Conservation (phyloP, 306 rosid genomes). For the Quillaja saponaria region DNA sequence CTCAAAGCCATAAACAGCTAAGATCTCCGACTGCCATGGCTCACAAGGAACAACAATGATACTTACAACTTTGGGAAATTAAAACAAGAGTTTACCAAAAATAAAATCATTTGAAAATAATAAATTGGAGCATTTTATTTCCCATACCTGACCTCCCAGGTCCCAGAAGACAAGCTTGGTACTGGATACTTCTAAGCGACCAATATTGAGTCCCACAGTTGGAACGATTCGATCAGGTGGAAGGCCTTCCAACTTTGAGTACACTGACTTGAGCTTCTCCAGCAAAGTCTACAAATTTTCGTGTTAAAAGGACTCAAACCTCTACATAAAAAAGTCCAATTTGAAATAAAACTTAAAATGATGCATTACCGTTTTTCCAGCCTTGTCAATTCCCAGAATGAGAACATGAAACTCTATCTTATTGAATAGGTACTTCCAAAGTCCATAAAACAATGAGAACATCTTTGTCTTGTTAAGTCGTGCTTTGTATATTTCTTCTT, state of each 20-base stretch:
- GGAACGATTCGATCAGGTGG: conserved; percentile 98
- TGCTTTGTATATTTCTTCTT: conserved; percentile 17
- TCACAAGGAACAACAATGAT: background rate
- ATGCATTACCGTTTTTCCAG: conserved; percentile 91
- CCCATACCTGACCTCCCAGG: conserved; percentile 96
- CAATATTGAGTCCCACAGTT: conserved; percentile 97
- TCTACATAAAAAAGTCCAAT: conserved; percentile 20
- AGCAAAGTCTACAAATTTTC: conserved; percentile 70
- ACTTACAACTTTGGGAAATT: conserved; percentile 6
- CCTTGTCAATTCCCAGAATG: conserved; percentile 95
- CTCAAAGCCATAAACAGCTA: conserved; percentile 3
- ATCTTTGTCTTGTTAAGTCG: conserved; percentile 43
- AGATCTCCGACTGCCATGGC: background rate
- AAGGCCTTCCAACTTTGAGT: conserved; percentile 81
- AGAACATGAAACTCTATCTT: conserved; percentile 95
- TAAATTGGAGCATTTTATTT: conserved; percentile 2
- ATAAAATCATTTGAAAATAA: conserved; percentile 5
- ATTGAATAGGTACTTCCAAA: conserved; percentile 87
- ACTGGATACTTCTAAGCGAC: conserved; percentile 82
- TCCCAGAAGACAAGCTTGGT: conserved; percentile 95
- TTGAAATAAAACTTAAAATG: conserved; percentile 23
- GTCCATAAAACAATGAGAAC: conserved; percentile 95
- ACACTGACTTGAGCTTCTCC: conserved; percentile 86
- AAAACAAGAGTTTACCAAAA: conserved; percentile 15
- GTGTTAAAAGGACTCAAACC: conserved; percentile 17